Percentiles rank a stretch among this genome's conserved stretches.
phyloP scores from a whole-genome alignment of 2,329 filamentous ascomycete genomes.

The Colletotrichum sp. region DNA sequence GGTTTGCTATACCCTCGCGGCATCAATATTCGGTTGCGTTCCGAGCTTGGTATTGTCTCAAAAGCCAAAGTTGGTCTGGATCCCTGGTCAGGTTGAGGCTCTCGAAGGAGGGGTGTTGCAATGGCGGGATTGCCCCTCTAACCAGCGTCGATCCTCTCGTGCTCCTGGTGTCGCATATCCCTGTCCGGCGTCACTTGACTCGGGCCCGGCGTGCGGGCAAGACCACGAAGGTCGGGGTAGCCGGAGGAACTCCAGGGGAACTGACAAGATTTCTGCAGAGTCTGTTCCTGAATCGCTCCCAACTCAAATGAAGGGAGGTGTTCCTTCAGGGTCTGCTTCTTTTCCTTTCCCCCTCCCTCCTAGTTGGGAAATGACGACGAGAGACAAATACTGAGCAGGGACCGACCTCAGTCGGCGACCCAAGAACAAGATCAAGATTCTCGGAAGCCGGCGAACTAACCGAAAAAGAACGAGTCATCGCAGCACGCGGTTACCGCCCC shows the following conservation, averaged over 20 bases:
- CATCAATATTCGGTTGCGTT: slow-evolving; percentile 13
- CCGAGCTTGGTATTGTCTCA: slow-evolving; percentile 17
- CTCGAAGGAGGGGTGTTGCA: neutral
- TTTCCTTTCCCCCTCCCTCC: neutral
- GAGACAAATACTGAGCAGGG: neutral
- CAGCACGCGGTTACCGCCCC: neutral
- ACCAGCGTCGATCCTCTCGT: slow-evolving; percentile 4
- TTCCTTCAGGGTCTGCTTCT: neutral
- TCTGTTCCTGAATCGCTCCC: neutral
- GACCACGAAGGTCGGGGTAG: neutral
- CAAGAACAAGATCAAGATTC: neutral
- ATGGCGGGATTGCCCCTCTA: neutral
- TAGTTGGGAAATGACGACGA: neutral
- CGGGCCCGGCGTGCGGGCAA: neutral
- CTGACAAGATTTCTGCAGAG: neutral
- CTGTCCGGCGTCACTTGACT: slow-evolving; percentile 7
- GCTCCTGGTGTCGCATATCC: slow-evolving; percentile 14
- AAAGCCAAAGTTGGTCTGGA: neutral
- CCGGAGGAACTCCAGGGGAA: neutral
- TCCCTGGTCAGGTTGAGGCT: neutral
- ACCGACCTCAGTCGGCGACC: neutral
- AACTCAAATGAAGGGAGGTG: neutral
- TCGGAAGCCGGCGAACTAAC: slow-evolving; percentile 2
- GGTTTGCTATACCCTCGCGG: slow-evolving; percentile 1
- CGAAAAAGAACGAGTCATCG: neutral